A percentile compares a stretch with the other conserved stretches of the same genome.
phyloP scores from a whole-genome alignment of 2,329 filamentous ascomycete species.

The Gnomoniopsis sp. region DNA sequence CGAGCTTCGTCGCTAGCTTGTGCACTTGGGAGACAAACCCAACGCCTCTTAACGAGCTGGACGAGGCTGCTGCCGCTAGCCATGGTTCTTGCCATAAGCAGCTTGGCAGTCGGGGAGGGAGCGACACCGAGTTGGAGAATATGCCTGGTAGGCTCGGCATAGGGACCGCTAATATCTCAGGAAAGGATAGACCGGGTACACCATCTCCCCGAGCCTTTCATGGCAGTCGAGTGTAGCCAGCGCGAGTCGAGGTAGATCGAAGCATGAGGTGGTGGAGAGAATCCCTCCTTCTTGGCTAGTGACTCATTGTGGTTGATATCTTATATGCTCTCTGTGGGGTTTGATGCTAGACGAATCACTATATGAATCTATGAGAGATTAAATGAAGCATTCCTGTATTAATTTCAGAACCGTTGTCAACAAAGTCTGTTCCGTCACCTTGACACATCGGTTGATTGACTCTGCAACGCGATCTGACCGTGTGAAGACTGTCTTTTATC shows the following conservation, averaged over 20 bases:
- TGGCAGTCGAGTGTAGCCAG: not conserved
- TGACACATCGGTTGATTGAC: no score
- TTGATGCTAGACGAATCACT: no score
- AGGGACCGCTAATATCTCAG: not conserved
- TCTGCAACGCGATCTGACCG: no score
- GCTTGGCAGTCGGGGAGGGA: slow-evolving; percentile 11
- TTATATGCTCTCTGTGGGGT: no score
- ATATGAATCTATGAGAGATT: no score
- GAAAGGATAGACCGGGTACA: not conserved
- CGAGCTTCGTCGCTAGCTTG: slow-evolving; percentile 41
- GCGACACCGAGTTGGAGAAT: slow-evolving; percentile 29
- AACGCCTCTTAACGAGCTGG: slow-evolving; percentile 20
- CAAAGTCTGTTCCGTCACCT: no score
- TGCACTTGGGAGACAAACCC: slow-evolving; percentile 43
- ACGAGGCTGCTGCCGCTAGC: slow-evolving; percentile 23
- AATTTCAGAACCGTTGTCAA: no score
- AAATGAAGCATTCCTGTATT: no score
- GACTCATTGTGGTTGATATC: not conserved
- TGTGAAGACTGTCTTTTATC: no score
- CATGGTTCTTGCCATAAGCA: slow-evolving; percentile 7
- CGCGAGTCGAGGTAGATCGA: not conserved
- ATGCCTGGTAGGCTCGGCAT: slow-evolving; percentile 14
- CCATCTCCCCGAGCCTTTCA: not conserved
- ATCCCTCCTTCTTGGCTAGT: no score
- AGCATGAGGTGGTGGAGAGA: not conserved